A percentile compares a stretch with the other conserved stretches of the same genome.
These are phyloP conservation scores for Didymella arachidicola DNA, from an alignment of 2,329 filamentous ascomycete species.

Conservation along the genomic window DNA sequence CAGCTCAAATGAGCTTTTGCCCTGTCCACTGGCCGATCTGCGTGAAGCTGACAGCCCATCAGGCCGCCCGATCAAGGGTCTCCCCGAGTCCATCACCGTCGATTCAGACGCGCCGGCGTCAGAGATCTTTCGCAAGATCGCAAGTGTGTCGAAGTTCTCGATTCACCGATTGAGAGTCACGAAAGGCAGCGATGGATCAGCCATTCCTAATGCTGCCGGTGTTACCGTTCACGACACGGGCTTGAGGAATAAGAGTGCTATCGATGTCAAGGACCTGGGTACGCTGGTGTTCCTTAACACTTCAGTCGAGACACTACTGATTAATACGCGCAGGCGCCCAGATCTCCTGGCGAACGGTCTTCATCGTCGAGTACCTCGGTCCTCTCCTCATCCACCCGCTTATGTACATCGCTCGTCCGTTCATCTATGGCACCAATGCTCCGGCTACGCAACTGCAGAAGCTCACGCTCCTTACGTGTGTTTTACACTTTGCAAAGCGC, in stretches of 20 bases:
- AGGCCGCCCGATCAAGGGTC: conserved; percentile 69
- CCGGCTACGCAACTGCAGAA: conserved; percentile 72
- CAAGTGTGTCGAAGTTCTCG: conserved; percentile 62
- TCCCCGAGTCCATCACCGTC: conserved; percentile 65
- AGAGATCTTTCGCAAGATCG: conserved; percentile 66
- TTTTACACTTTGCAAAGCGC: conserved; percentile 90
- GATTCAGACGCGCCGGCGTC: conserved; percentile 59
- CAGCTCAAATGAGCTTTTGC: conserved; percentile 10
- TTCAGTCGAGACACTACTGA: conserved; percentile 8
- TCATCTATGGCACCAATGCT: conserved; percentile 68
- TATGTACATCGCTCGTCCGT: conserved; percentile 73
- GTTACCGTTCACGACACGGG: conserved; percentile 63
- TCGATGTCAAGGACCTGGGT: conserved; percentile 96
- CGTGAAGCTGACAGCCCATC: conserved; percentile 11
- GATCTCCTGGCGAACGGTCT: conserved; percentile 91
- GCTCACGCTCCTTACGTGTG: conserved; percentile 75
- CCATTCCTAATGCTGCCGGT: conserved; percentile 63
- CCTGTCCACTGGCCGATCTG: conserved; percentile 6
- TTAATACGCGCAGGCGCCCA: conserved; percentile 71
- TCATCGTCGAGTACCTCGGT: conserved; percentile 92
- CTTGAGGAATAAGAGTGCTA: conserved; percentile 64
- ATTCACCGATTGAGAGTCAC: conserved; percentile 69
- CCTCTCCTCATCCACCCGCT: conserved; percentile 86
- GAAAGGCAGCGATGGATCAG: conserved; percentile 67
- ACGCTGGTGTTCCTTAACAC: conserved; percentile 31